Evolutionary conservation across 202 grass and related monocot genomes (phyloP), one percentile per base, ranked within the genome.

Genomic region (Digitaria exilis): DNA sequence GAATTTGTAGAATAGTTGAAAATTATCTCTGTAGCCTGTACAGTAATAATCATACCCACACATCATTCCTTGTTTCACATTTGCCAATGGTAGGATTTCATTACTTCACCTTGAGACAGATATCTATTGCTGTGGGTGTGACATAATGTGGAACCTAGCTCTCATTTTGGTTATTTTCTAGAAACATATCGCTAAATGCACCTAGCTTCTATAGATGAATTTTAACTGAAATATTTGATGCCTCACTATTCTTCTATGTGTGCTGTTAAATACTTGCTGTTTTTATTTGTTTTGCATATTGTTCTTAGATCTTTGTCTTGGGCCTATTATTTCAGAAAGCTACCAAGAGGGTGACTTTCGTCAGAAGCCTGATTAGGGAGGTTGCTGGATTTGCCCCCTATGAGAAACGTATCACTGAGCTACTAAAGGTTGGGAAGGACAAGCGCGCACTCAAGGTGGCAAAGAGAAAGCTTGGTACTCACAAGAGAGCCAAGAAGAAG

Each of bases 401-500:
- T 26, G 94, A 97, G 81, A 92, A 92, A 48, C 86, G 90, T 24
- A 93, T 97, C 41, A 97, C 95, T 68, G 95, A 97, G 84, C 84
- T 97, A 73, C 95, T 97, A 9, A 97, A 97, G 80, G 95, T 97
- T 45, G 95, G 95, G 19, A 97, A 97, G 81, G 94, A 97, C 44
- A 94, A 97, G 91, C 84, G 91, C 41, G 94, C 91, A 22, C 71
- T 97, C 35, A 97, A 97, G 82, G 65, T 94, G 1, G 92, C 95
- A 9, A 97, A 97, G 88, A 87, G 95, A 69, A 97, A 97, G 88
- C 71, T 97, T 46, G 95, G 95, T 30, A 97, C 95, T 71, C 92
- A 97, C 92, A 97, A 97, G 86, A 86, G 95, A 50, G 95, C 95
- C 61, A 97, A 97, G 86, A 97, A 97, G 95, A 97, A 97, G 92